Evolutionary conservation across 257 asterid genomes (phyloP), one percentile per base, ranked within the genome.

Genomic region (Galeopsis tetrahit): DNA sequence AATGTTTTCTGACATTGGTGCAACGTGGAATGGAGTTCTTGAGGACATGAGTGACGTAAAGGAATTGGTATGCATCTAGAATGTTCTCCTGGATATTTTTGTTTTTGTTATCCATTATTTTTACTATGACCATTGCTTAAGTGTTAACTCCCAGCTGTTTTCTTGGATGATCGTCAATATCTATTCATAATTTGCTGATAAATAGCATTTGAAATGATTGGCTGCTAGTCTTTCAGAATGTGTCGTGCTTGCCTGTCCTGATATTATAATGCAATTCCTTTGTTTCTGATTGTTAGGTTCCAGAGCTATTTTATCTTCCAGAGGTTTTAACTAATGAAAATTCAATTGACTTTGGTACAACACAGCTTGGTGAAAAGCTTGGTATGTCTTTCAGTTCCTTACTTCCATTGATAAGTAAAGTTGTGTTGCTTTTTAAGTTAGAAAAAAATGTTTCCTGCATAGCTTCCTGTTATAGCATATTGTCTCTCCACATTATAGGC

Each of bases 41-140:
- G 99, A 91, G 86, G 99, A 94, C 83, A 94, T 94, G 98, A 94
- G 98, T 77, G 99, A 94, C 69, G 93, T 94, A 57, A 94, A 94
- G 77, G 99, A 94, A 78, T 77, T 94, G 99, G 99, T 94, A 88
- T 62, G n/a, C 62, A 71, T 69, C 70, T 78, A 49, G 31, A 65
- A 39, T 66, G 39, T 55, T 57, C 70, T 51, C 36, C 56, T 60
- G 21, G 64, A 32, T 70, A 38, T 53, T 46, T 55, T 63, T 40
- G 8, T 17, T 40, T 56, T 35, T 60, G 48, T 36, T 17, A 14
- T 21, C 28, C 28, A 53, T 34, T 56, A 51, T 46, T 64, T 46
- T 10, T 40, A 4, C 67, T 71, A 36, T 63, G 28, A 21, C 28
- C 28, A 21, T 21, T 21, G 28, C 28, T 21, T 21, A 21, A 21